phyloP scores from a whole-genome alignment of 225 moss, liverwort and hornwort species.

The Ulota crispa region DNA sequence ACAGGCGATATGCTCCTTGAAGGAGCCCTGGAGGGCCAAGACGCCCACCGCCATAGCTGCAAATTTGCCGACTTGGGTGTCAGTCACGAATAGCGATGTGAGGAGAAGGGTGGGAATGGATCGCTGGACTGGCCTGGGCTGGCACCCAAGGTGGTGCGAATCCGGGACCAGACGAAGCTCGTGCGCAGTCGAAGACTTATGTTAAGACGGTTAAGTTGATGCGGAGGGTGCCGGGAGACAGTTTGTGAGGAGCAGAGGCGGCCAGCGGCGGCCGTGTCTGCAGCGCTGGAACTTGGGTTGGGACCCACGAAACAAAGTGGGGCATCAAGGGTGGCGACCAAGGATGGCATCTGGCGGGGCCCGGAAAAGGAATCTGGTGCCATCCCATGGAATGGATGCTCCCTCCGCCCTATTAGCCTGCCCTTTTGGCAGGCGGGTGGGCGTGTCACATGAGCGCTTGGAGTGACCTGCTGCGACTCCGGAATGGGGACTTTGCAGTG shows the following conservation, averaged over 20 bases:
- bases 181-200: not conserved
- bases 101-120: not conserved
- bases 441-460: too few species aligned
- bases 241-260: not conserved
- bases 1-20: slow-evolving; percentile 88
- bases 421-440: not conserved
- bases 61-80: not conserved
- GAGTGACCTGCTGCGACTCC: too few species aligned
- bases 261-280: slow-evolving; percentile 10
- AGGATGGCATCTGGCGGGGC: not conserved
- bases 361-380: not conserved
- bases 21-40: slow-evolving; percentile 93
- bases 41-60: slow-evolving; percentile 69
- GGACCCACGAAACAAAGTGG: not conserved
- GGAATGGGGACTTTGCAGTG: too few species aligned
- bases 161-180: not conserved
- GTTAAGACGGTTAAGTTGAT: not conserved
- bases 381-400: not conserved
- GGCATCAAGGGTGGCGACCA: not conserved
- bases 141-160: not conserved
- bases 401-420: not conserved
- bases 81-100: not conserved
- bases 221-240: not conserved
- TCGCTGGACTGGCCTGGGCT: not conserved
- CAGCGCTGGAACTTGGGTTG: not conserved